Evolutionary conservation across 78 protist genomes (phyloP).

Genomic region (Guillardia theta): DNA sequence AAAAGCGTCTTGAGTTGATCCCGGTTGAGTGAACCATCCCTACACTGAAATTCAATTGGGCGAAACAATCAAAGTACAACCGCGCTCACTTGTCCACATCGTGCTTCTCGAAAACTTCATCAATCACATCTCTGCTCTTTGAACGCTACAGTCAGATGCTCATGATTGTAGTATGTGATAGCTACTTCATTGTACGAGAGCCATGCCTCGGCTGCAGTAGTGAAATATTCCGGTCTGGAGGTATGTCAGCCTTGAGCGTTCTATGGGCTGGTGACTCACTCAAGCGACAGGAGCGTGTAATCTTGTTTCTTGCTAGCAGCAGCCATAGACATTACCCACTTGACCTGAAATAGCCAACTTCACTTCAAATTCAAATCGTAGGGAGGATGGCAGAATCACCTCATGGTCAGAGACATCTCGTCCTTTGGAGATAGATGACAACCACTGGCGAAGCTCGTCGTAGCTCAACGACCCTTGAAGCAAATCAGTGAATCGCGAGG

Average conservation of each 20-base stretch:
- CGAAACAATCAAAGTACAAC: too few relatives aligned
- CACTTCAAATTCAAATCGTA: too few relatives aligned
- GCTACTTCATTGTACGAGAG: too few relatives aligned
- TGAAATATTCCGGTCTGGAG: neutral
- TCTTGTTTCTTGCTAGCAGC: neutral
- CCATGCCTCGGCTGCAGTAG: neutral
- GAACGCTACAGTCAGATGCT: too few relatives aligned
- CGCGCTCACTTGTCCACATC: neutral
- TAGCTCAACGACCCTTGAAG: neutral
- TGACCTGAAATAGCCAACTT: too few relatives aligned
- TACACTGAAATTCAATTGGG: too few relatives aligned
- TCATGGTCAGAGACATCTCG: neutral
- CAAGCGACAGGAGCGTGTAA: too few relatives aligned
- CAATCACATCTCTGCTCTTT: neutral
- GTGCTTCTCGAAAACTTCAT: neutral
- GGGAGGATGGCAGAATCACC: too few relatives aligned
- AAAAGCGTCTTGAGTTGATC: neutral
- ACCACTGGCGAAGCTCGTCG: neutral
- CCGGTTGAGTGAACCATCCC: neutral
- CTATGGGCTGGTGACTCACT: too few relatives aligned
- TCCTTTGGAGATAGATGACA: neutral
- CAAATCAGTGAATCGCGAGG: too few relatives aligned
- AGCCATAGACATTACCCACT: neutral
- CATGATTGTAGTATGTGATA: too few relatives aligned
- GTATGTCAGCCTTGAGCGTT: too few relatives aligned